These are phyloP conservation scores for Tuber umbilicatum DNA, from an alignment of 495 filamentous ascomycete genomes.

Conservation along the genomic window DNA sequence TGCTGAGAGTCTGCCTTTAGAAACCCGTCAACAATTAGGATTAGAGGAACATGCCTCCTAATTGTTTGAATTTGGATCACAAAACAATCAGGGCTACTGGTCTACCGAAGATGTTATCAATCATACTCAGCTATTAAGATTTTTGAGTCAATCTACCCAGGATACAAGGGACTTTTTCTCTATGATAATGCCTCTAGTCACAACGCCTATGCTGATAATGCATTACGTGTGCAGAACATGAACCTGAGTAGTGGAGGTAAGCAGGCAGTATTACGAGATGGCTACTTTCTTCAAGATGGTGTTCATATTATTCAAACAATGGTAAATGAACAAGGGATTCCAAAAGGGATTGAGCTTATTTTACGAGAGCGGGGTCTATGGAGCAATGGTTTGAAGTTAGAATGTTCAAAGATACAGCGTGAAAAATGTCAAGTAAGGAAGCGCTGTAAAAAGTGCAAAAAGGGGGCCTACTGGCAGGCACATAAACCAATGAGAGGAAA, in stretches of 20 bases:
- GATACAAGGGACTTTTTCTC: slow-evolving; percentile 1
- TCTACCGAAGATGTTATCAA: not conserved
- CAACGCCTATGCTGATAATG: slow-evolving; percentile 11
- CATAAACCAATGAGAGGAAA: not conserved
- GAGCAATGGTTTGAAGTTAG: not conserved
- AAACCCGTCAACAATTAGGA: not conserved
- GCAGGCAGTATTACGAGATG: not conserved
- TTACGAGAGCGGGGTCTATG: slow-evolving; percentile 9
- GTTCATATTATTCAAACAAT: not conserved
- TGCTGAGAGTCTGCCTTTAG: not conserved
- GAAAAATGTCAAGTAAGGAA: not conserved
- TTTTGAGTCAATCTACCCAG: not conserved
- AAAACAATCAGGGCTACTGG: not conserved
- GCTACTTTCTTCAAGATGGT: not conserved
- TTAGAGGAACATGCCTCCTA: not conserved
- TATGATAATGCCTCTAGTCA: slow-evolving; percentile 16
- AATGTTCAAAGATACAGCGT: not conserved
- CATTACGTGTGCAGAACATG: slow-evolving; percentile 7
- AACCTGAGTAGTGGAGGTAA: slow-evolving; percentile 5
- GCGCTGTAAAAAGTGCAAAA: not conserved
- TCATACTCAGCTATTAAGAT: not conserved
- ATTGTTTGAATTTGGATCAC: not conserved
- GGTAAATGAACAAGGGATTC: not conserved
- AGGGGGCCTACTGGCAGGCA: not conserved
- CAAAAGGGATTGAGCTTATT: not conserved